Conservation (phyloP, 2,329 filamentous ascomycete genomes). For the Curvularia sp. region DNA sequence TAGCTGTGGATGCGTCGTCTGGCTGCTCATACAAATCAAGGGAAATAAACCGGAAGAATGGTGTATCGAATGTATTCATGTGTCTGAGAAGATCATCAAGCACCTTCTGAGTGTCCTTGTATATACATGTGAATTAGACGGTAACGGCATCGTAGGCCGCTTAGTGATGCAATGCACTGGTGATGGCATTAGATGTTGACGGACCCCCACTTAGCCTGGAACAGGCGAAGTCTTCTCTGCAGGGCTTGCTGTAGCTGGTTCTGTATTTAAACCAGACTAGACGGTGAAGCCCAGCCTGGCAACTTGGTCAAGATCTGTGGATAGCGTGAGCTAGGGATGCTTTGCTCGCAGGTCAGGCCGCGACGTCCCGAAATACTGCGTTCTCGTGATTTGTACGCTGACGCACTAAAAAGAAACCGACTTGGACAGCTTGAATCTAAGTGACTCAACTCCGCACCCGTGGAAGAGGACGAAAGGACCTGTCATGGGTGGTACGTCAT, state of each 20-base stretch:
- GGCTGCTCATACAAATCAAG: constrained; percentile 16
- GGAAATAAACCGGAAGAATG: constrained; percentile 12
- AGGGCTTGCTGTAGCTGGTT: constrained; percentile 10
- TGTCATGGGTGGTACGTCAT: background rate
- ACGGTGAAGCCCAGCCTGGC: constrained; percentile 11
- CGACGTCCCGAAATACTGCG: constrained; percentile 24
- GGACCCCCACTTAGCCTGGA: constrained; percentile 19
- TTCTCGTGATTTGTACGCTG: constrained; percentile 20
- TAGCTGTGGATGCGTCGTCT: constrained; percentile 15
- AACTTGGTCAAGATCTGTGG: constrained; percentile 5
- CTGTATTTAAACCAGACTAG: constrained; percentile 1
- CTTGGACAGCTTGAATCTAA: constrained; percentile 1
- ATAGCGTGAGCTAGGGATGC: constrained; percentile 1
- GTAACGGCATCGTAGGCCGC: constrained; percentile 16
- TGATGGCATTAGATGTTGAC: constrained; percentile 24
- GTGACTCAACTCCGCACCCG: background rate
- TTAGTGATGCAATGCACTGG: constrained; percentile 21
- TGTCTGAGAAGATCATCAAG: constrained; percentile 1
- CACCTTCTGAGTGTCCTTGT: constrained; percentile 10
- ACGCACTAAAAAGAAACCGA: constrained; percentile 7
- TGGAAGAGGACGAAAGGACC: background rate
- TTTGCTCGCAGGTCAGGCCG: constrained; percentile 16
- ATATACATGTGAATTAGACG: constrained; percentile 17
- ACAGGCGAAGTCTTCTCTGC: constrained; percentile 23
- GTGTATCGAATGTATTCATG: constrained; percentile 7